Base-by-base conservation (phyloP, 495 filamentous ascomycete genomes). In the Podospora australis region DNA sequence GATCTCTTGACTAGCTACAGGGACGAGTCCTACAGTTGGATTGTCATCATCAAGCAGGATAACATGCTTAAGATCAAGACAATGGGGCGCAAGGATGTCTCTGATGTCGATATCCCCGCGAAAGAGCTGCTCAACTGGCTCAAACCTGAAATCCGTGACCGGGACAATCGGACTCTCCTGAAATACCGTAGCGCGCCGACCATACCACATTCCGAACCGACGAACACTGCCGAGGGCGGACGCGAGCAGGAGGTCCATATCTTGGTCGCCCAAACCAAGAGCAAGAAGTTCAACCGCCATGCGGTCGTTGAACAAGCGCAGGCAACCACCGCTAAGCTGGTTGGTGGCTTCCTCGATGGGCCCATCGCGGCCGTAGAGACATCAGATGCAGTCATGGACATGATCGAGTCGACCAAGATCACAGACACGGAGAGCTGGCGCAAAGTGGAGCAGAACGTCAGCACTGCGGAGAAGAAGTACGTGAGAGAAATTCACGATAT, bases 281-380 rank as follows among this genome's bases (percentile, higher is more conserved):
- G 81, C 60, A 96, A 96, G 66, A 98, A 96, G 69, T 82, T 83
- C 32, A 96, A 94, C 62, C 81, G 91, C 25, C 79, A 78, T 46
- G 82, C 82, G 23, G 86, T 97, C 28, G 83, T 96, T 20, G 88
- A 94, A 58, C 83, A 87, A 39, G 87, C 88, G 28, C 78, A 88
- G 51, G 58, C 72, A 23, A 76, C 74, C 42, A 79, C 83, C 3
- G 74, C 78, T 6, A 74, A 79, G 58, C 69, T 86, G 40, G 70
- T 85, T 35, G 77, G 83, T 52, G 71, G 74, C 13, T 85, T 86
- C 41, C 65, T 84, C 8, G 78, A 82, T 48, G 85, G 84, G 10
- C 90, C 90, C 1, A 84, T 96, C 56, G 80, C 82, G 7, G 92
- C 91, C 14, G 83, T 98, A 41, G 92, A 98, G 65, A 87, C 84